Evolutionary conservation across 2,329 filamentous ascomycete genomes (phyloP).

Genomic region (Beauveria bassiana): DNA sequence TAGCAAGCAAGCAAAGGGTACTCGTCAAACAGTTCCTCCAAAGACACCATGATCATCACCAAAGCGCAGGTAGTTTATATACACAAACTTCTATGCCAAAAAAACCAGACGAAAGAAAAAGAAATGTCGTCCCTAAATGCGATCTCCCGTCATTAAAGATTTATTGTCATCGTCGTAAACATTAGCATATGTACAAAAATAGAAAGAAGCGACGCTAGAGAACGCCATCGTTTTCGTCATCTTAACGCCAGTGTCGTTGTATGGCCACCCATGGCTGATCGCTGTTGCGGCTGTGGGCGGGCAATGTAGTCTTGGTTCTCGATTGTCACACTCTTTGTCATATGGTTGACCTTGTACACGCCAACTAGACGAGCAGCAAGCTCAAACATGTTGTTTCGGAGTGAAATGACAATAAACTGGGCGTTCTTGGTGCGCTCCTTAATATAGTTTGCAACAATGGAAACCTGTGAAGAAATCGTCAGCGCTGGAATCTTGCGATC

Average conservation of each 20-base stretch:
- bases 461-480: slow-evolving; percentile 54
- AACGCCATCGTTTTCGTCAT: slow-evolving; percentile 16
- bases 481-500: neutral
- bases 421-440: slow-evolving; percentile 99
- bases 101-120: neutral
- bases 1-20: neutral
- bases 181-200: slow-evolving; percentile 11
- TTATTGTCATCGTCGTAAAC: slow-evolving; percentile 4
- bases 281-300: slow-evolving; percentile 27
- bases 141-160: slow-evolving; percentile 6
- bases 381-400: slow-evolving; percentile 99
- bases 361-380: slow-evolving; percentile 90
- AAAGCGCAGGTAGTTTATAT: neutral
- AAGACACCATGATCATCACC: neutral
- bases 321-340: slow-evolving; percentile 88
- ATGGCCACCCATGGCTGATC: slow-evolving; percentile 19
- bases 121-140: neutral
- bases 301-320: slow-evolving; percentile 73
- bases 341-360: slow-evolving; percentile 99
- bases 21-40: neutral
- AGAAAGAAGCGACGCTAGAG: neutral
- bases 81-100: neutral
- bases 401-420: slow-evolving; percentile 96
- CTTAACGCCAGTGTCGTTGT: slow-evolving; percentile 30
- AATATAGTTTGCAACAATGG: slow-evolving; percentile 97